Base-by-base conservation (phyloP, 257 asterid genomes). In the Perilla frutescens region DNA sequence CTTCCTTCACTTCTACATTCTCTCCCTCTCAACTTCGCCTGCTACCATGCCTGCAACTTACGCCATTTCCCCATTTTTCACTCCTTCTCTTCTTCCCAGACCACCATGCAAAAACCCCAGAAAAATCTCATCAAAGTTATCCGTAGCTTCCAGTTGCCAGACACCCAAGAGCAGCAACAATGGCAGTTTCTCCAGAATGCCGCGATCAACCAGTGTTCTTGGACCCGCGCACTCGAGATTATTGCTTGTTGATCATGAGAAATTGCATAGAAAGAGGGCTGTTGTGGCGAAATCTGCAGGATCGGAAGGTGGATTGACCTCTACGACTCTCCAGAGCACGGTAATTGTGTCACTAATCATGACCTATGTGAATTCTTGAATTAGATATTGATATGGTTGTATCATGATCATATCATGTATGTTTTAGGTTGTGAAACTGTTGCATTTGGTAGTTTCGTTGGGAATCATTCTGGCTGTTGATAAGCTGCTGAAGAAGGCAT, bases 381-480 rank as follows among this genome's bases (percentile, higher is more conserved):
- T 5, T 26, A 7, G 12, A 59, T 63, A 12, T 39, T 74, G 66
- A 20, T 20, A 20, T 20, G 26, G 26, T 20, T 20, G 26, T 20
- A 20, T 1, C 26, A 20, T n/a, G n/a, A n/a, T 20, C 26, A 20
- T 20, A 20, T 20, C 26, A 20, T 4, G 3, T 41, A 0, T 72
- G 65, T 67, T 47, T 60, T 71, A 90, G 99, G 96, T 84, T 73
- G 31, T 91, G 59, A 91, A 86, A 26, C 79, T 82, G 76, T 36
- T 90, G 89, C 99, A 90, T 85, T 86, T 91, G 87, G 74, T 86
- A 26, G 92, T 83, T 44, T 90, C 99, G 12, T 82, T 94, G 86
- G 99, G 99, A 67, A 77, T 87, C 15, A 88, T 94, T 68, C 76
- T 94, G 70, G 97, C 96, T 4, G 79, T 83, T 84, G 99, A 94